Evolutionary conservation across 306 rosid species (phyloP).

Genomic region (Citrullus mucosospermus): DNA sequence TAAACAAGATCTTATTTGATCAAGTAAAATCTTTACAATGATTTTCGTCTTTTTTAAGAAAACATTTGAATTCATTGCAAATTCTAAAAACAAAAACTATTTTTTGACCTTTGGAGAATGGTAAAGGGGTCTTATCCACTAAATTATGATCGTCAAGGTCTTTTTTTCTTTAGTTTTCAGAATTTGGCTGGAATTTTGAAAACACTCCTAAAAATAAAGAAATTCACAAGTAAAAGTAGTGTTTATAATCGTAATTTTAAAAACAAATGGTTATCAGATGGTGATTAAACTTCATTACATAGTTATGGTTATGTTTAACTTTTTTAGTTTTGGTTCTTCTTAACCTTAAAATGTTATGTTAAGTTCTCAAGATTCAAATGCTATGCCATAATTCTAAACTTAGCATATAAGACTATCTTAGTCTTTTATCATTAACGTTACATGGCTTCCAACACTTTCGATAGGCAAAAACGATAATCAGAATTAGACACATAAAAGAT

Average conservation of each 20-base stretch:
- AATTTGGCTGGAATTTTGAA: too few relatives aligned
- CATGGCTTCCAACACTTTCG: background rate
- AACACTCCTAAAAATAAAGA: too few relatives aligned
- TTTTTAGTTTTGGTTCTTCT: background rate
- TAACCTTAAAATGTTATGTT: background rate
- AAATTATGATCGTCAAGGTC: too few relatives aligned
- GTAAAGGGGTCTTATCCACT: too few relatives aligned
- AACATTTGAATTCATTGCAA: too few relatives aligned
- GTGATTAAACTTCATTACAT: background rate
- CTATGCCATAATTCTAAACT: background rate
- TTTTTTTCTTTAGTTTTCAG: too few relatives aligned
- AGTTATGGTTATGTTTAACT: background rate
- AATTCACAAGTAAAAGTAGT: too few relatives aligned
- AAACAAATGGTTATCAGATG: too few relatives aligned
- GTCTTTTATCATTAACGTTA: background rate
- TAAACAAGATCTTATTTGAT: background rate
- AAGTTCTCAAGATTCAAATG: background rate
- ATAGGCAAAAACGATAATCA: background rate
- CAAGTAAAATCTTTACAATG: background rate
- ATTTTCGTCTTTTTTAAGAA: too few relatives aligned
- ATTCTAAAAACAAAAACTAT: too few relatives aligned
- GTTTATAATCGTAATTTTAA: too few relatives aligned
- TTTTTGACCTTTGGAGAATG: too few relatives aligned
- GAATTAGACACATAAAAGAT: background rate
- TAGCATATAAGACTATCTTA: background rate